Conservation (phyloP, 2,329 filamentous ascomycete species). For the Exophiala sideris region DNA sequence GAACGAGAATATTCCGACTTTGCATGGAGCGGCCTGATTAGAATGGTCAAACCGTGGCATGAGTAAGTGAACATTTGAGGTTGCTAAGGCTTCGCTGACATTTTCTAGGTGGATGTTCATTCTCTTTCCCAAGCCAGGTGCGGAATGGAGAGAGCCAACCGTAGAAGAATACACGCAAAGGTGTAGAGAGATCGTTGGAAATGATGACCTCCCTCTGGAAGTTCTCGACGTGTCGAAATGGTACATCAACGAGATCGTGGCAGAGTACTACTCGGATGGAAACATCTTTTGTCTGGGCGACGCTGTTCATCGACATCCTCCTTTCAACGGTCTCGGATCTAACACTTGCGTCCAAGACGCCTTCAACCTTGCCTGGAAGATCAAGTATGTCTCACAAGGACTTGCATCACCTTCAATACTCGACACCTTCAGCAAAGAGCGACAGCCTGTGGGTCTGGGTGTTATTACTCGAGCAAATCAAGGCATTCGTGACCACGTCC, state of each 20-base stretch:
- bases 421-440: conserved; percentile 35
- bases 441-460: conserved; percentile 34
- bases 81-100: background rate
- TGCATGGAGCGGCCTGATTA: conserved; percentile 49
- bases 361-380: conserved; percentile 40
- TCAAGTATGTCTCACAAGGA: conserved; percentile 34
- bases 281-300: conserved; percentile 38
- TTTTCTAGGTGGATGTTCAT: conserved; percentile 53
- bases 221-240: conserved; percentile 56
- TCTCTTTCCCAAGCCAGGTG: conserved; percentile 44
- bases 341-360: conserved; percentile 40
- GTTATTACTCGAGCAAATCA: conserved; percentile 60
- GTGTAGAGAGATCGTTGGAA: conserved; percentile 53
- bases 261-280: conserved; percentile 50
- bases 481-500: conserved; percentile 51
- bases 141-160: conserved; percentile 40
- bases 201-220: conserved; percentile 50
- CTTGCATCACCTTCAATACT: conserved; percentile 31
- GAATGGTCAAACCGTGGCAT: conserved; percentile 63
- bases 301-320: conserved; percentile 37
- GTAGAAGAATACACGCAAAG: conserved; percentile 47
- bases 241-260: conserved; percentile 61
- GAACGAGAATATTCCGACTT: conserved; percentile 51
- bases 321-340: conserved; percentile 37
- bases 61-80: conserved; percentile 35